Percentiles rank a stretch among this genome's conserved stretches.
Conservation (phyloP, 78 protist species). For the Planoprotostelium fungivorum region DNA sequence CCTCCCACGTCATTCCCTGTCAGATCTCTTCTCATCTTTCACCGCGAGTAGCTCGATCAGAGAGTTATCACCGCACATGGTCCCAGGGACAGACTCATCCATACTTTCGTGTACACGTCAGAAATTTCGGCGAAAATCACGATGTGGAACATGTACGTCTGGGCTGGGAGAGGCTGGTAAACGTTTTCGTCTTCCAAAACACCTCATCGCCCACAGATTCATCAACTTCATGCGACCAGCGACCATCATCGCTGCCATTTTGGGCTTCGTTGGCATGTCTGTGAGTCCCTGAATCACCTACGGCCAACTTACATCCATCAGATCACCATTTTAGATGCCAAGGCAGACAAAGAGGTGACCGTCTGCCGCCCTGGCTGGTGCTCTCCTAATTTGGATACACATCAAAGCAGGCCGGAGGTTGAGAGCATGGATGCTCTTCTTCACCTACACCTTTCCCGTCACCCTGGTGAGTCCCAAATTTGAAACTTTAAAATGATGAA, state of each 20-base stretch:
- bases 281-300: neutral
- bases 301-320: neutral
- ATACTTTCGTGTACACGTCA: too few relatives aligned
- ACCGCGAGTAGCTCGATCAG: too few relatives aligned
- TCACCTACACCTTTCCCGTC: conserved; percentile 57
- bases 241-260: conserved; percentile 21
- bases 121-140: too few relatives aligned
- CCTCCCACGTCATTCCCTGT: too few relatives aligned
- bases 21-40: too few relatives aligned
- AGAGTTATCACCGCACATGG: too few relatives aligned
- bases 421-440: conserved; percentile 44
- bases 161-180: too few relatives aligned
- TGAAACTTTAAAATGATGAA: too few relatives aligned
- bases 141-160: too few relatives aligned
- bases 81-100: too few relatives aligned
- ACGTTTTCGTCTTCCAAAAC: too few relatives aligned
- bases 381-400: conserved; percentile 31
- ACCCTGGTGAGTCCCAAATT: conserved; percentile 12
- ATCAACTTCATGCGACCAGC: conserved; percentile 15
- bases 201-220: too few relatives aligned
- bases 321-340: neutral
- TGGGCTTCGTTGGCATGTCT: conserved; percentile 37
- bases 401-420: conserved; percentile 29
- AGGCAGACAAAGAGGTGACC: conserved; percentile 17
- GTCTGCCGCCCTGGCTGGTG: conserved; percentile 48